phyloP scores from a whole-genome alignment of 306 rosid species.

The Arachis hypogaea region DNA sequence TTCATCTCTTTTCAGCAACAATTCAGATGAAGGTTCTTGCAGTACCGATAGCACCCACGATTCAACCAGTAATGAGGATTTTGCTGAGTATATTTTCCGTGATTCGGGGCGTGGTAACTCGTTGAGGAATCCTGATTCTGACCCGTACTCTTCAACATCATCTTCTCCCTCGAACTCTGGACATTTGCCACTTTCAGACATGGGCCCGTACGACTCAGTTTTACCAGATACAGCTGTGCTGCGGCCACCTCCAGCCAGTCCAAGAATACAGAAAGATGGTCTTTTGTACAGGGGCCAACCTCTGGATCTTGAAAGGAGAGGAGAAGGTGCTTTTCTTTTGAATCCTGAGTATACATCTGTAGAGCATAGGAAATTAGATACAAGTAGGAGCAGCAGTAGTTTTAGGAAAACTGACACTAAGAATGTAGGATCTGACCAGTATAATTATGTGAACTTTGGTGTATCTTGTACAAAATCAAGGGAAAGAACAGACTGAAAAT shows the following conservation, averaged over 20 bases:
- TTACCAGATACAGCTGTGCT: constrained; percentile 33
- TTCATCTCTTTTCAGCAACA: constrained; percentile 75
- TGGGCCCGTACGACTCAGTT: constrained; percentile 43
- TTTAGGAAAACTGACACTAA: constrained; percentile 53
- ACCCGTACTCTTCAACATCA: constrained; percentile 47
- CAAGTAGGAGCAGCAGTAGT: constrained; percentile 52
- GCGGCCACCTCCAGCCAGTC: constrained; percentile 25
- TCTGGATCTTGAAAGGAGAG: constrained; percentile 20
- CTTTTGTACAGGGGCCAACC: constrained; percentile 38
- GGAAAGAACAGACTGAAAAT: constrained; percentile 49
- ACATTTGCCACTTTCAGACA: constrained; percentile 51
- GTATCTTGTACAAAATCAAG: constrained; percentile 50
- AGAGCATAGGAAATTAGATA: constrained; percentile 59
- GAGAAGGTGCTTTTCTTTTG: constrained; percentile 47
- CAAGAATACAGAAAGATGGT: constrained; percentile 27
- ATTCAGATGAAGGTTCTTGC: constrained; percentile 82
- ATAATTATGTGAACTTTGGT: constrained; percentile 49
- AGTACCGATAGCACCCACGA: constrained; percentile 75
- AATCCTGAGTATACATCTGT: constrained; percentile 47
- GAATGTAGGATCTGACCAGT: constrained; percentile 49
- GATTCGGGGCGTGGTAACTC: constrained; percentile 50
- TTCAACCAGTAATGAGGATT: constrained; percentile 68
- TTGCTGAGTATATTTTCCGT: constrained; percentile 70
- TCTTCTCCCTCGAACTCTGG: constrained; percentile 48
- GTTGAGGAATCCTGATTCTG: constrained; percentile 48